phyloP scores from a whole-genome alignment of 306 rosid genomes.

The Trichosanthes truncata region DNA sequence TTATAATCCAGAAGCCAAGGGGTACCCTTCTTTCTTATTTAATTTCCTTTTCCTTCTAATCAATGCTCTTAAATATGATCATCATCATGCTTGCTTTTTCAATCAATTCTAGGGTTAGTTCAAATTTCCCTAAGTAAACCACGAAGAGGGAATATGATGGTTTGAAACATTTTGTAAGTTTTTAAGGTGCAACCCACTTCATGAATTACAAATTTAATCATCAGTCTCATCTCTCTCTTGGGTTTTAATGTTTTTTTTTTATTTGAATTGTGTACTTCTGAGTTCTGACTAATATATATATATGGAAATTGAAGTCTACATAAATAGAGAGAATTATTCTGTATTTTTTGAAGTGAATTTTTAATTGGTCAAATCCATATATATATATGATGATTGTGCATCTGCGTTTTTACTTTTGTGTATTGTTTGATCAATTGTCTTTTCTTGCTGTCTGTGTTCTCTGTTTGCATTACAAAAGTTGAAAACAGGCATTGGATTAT shows the following conservation, averaged over 20 bases:
- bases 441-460: not conserved
- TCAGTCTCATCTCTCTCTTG: not conserved
- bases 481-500: not conserved
- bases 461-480: not conserved
- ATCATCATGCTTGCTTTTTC: not conserved
- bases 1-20: not conserved
- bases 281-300: not conserved
- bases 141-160: not conserved
- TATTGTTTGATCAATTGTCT: not conserved
- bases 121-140: not conserved
- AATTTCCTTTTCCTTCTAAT: not conserved
- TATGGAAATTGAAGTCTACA: not conserved
- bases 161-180: not conserved
- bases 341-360: not conserved
- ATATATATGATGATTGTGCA: not conserved
- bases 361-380: not conserved
- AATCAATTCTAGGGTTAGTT: conserved; percentile 4
- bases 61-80: not conserved
- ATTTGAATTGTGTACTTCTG: not conserved
- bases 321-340: not conserved
- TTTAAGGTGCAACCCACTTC: not conserved
- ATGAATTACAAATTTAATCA: not conserved
- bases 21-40: not conserved
- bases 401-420: not conserved
- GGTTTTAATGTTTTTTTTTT: not conserved